Evolutionary conservation across 1,284 basidiomycete species (phyloP).

Genomic region (Pseudozyma hubeiensis): DNA sequence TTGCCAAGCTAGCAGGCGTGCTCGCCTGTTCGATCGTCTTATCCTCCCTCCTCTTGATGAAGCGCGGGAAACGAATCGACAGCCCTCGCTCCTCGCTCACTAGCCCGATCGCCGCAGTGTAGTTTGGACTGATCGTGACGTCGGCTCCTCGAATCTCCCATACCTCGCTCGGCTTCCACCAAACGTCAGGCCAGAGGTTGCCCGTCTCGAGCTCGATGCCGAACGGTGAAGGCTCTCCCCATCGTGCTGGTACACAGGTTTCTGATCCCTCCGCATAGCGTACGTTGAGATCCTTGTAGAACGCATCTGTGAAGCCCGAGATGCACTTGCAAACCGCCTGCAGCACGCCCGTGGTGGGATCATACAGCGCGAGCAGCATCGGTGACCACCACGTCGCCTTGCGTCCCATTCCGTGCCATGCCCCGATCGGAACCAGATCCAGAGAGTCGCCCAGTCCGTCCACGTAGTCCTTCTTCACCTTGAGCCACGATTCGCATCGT

Average conservation of each 20-base stretch:
- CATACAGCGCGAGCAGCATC: conserved; percentile 82
- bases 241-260: conserved; percentile 30
- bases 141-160: conserved; percentile 79
- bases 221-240: conserved; percentile 24
- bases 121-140: conserved; percentile 88
- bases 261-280: conserved; percentile 40
- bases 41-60: conserved; percentile 65
- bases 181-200: conserved; percentile 83
- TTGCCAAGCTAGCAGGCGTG: conserved; percentile 53
- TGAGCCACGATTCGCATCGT: conserved; percentile 70
- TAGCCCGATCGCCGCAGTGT: conserved; percentile 80
- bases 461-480: conserved; percentile 80
- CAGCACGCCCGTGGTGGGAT: conserved; percentile 77
- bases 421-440: conserved; percentile 69
- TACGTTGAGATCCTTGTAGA: conserved; percentile 74
- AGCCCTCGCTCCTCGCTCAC: conserved; percentile 75
- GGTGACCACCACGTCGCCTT: conserved; percentile 95
- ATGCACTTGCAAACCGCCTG: conserved; percentile 71
- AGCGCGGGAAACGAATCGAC: conserved; percentile 69
- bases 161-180: conserved; percentile 79
- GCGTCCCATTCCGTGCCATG: conserved; percentile 91
- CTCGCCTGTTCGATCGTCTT: conserved; percentile 56
- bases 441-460: conserved; percentile 73
- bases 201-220: conserved; percentile 52
- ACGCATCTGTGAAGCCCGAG: conserved; percentile 85